These are phyloP conservation scores for Tricholoma terreum DNA, from an alignment of 768 basidiomycete species.

Conservation along the genomic window DNA sequence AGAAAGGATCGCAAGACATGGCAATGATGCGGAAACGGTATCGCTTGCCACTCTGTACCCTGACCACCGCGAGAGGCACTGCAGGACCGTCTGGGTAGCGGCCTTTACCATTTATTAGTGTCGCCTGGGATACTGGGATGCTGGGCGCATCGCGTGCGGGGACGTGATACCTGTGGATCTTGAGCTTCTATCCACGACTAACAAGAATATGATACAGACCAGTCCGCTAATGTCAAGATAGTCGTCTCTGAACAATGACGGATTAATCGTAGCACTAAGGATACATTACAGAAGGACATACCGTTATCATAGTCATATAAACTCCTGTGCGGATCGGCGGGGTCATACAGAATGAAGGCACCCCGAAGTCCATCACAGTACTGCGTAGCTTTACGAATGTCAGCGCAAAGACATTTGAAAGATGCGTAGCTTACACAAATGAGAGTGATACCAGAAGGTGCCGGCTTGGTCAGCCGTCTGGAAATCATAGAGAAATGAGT, in stretches of 20 bases:
- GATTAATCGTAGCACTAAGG: background rate
- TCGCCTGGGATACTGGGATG: constrained; percentile 9
- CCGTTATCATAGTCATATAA: constrained; percentile 24
- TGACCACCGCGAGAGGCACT: constrained; percentile 30
- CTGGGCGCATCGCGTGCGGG: background rate
- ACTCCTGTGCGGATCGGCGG: constrained; percentile 26
- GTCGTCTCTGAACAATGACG: constrained; percentile 31
- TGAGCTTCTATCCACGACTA: background rate
- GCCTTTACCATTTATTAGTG: constrained; percentile 38
- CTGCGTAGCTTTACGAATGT: constrained; percentile 30
- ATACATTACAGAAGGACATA: background rate
- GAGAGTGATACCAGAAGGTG: constrained; percentile 23
- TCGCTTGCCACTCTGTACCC: constrained; percentile 29
- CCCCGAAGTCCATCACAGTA: constrained; percentile 46
- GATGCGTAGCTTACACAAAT: constrained; percentile 13
- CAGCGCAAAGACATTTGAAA: constrained; percentile 13
- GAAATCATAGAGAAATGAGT: constrained; percentile 32
- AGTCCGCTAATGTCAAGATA: constrained; percentile 38
- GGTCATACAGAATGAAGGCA: constrained; percentile 34
- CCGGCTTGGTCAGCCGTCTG: constrained; percentile 31
- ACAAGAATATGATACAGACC: constrained; percentile 23
- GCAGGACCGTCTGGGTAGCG: constrained; percentile 25
- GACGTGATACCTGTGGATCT: constrained; percentile 14
- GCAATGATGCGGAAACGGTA: constrained; percentile 37
- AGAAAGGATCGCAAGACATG: constrained; percentile 33